Conservation (phyloP, 2,329 filamentous ascomycete species). For the Neonectria punicea region DNA sequence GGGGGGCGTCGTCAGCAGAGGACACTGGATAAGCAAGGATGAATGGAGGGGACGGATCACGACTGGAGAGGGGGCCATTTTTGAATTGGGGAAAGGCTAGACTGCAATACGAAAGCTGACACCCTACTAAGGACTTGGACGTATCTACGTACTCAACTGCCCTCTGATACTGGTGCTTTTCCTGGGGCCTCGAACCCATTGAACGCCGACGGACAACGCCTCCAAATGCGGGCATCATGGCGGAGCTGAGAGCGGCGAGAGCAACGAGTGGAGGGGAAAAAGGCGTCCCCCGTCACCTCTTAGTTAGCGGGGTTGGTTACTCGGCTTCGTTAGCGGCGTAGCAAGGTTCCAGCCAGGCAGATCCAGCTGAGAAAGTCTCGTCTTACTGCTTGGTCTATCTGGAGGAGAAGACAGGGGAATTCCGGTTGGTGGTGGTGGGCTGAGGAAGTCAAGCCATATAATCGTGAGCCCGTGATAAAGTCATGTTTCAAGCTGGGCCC, state of each 20-base stretch:
- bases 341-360: conserved; percentile 12
- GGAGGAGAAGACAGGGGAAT: background rate
- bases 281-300: conserved; percentile 7
- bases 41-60: background rate
- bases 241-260: conserved; percentile 16
- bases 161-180: background rate
- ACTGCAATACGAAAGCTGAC: background rate
- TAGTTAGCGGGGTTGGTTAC: conserved; percentile 11
- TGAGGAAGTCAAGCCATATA: background rate
- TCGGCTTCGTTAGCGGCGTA: conserved; percentile 8
- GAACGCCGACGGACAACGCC: background rate
- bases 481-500: background rate
- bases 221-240: background rate
- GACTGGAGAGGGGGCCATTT: background rate
- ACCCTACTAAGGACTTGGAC: background rate
- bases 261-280: background rate
- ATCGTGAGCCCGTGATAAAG: background rate
- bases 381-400: no score
- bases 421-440: background rate
- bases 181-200: background rate
- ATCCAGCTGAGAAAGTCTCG: no score
- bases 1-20: background rate
- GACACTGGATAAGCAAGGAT: background rate
- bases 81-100: background rate
- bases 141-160: background rate